Base-by-base conservation (phyloP, 2,329 filamentous ascomycete genomes). In the Cercospora sesami region DNA sequence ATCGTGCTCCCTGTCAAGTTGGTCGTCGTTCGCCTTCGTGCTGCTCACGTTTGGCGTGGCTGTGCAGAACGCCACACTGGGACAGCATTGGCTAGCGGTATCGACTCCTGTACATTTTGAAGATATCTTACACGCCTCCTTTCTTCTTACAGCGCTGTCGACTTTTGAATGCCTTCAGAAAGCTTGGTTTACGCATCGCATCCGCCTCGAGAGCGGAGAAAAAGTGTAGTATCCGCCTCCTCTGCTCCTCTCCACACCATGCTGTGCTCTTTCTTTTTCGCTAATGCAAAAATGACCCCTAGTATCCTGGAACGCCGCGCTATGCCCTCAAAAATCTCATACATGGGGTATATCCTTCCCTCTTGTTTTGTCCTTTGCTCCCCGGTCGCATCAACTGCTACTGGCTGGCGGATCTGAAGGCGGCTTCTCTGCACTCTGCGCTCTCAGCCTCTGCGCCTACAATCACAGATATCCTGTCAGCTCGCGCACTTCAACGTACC, bases 361-460 rank as follows among this genome's bases (percentile, higher is more conserved):
- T 33, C 36, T 23, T 33, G n/a, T 16, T 65, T 65, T 36, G n/a
- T 36, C 55, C n/a, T 36, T 59, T 2, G 3, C 14, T 59, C 9
- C 12, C 26, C 23, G 0, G 53, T 33, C 28, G 55, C 21, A 59
- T 59, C 30, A 59, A n/a, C 66, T 62, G 45, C 61, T 63, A 61
- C 39, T 64, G 64, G 69, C 55, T 48, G 69, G 64, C 53, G 55
- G 30, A 10, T 59, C 28, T 14, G 68, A 39, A 26, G 64, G 64
- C 28, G 65, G 62, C 55, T 62, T 63, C 55, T 71, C 69, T 65
- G 72, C 66, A 67, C 68, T 66, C 64, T 73, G 72, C 66, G 63
- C 68, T 66, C 66, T 75, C 72, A 75, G 73, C 71, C 73, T 72
- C 66, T 75, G 74, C 64, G 73, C 72, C 74, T 75, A 70, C 59